Base-by-base conservation (phyloP, 257 asterid genomes). In the Ballota nigra region DNA sequence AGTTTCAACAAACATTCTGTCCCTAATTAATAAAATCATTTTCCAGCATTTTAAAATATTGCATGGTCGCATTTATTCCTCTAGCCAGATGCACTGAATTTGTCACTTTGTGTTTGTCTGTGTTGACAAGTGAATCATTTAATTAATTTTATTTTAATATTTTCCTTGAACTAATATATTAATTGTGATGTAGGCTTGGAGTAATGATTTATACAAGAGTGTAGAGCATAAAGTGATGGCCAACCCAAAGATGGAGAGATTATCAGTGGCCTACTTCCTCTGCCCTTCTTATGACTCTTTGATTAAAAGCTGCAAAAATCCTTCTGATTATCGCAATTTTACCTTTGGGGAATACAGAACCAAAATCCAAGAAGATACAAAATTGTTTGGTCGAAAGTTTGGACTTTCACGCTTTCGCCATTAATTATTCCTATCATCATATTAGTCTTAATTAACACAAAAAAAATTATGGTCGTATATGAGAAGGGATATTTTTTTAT, bases 241-340 rank as follows among this genome's bases (percentile, higher is more conserved):
- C 0, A 83, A 90, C 60, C 61, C 80, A 8, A 78, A 74, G 8
- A 60, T 68, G 55, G 93, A 90, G 78, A 88, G 97, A 78, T 88
- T 83, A 81, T 90, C 97, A 58, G 79, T 84, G 9, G 97, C 96
- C 23, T 88, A 90, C 64, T 90, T 90, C 24, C 81, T 88, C 3
- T 88, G 96, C 81, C 97, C 97, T 55, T 78, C 93, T 0, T 75
- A 79, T 58, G 89, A 85, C 15, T 80, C 86, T 43, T n/a, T 70
- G 6, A 80, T 88, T 47, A 80, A 76, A 34, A 86, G 82, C 75
- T 83, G 81, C 88, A 65, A 65, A 75, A 41, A 83, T n/a, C 93
- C 93, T 9, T 75, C 89, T 3, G 26, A 75, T 18, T 86, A 90
- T 45, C 77, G 43, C 47, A 57, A 59, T 8, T 90, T 90, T 47